Percentiles rank a stretch among this genome's conserved stretches.
Evolutionary conservation across 352 stramenopile species (phyloP).

Genomic region (Globisporangium viniferum): DNA sequence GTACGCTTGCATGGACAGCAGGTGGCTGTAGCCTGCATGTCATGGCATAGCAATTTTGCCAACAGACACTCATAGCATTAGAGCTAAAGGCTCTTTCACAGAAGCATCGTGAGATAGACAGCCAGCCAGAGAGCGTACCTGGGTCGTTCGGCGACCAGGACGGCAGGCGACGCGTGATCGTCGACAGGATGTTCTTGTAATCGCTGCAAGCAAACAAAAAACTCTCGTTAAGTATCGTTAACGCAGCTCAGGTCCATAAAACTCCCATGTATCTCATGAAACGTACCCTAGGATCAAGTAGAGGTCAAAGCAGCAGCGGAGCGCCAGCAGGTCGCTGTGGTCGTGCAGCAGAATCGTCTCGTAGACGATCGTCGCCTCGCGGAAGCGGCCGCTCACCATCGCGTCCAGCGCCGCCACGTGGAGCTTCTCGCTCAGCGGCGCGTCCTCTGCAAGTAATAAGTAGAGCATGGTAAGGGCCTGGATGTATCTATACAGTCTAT

Average conservation of each 20-base stretch:
- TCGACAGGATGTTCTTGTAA: constrained; percentile 72
- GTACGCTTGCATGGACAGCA: constrained; percentile 83
- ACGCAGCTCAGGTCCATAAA: not conserved
- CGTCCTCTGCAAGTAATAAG: constrained; percentile 14
- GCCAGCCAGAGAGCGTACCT: constrained; percentile 15
- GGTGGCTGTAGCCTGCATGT: constrained; percentile 67
- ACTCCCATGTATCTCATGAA: no score
- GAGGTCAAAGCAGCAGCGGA: constrained; percentile 77
- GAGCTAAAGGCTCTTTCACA: not conserved
- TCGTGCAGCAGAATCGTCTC: constrained; percentile 78
- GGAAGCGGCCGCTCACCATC: constrained; percentile 61
- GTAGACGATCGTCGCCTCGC: constrained; percentile 68
- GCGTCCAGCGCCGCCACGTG: constrained; percentile 71
- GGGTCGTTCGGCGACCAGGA: constrained; percentile 73
- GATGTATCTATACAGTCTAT: not conserved
- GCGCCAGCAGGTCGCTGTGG: constrained; percentile 61
- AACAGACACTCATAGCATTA: not conserved
- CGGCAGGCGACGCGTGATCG: constrained; percentile 65
- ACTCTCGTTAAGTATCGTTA: not conserved
- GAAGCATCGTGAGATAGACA: not conserved
- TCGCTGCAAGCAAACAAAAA: constrained; percentile 34
- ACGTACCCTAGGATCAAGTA: constrained; percentile 75
- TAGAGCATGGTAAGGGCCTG: not conserved
- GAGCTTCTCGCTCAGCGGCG: constrained; percentile 52
- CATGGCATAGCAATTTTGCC: no score